Conservation (phyloP, 768 basidiomycete species). For the Boletus tomentosulus region DNA sequence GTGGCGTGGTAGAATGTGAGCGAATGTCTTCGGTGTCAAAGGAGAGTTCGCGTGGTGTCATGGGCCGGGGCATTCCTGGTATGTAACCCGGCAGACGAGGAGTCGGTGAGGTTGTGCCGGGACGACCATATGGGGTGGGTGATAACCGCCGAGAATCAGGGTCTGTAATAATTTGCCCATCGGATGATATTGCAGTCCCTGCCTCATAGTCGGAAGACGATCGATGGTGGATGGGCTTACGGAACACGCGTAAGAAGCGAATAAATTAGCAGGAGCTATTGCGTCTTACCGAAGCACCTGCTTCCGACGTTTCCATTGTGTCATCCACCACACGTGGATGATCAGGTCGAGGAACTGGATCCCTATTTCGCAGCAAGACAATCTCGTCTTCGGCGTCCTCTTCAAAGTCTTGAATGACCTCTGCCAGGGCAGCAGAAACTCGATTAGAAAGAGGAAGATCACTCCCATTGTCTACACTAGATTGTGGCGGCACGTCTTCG, state of each 20-base stretch:
- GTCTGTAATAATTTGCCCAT: slow-evolving; percentile 47
- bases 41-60: slow-evolving; percentile 75
- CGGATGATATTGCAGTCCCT: slow-evolving; percentile 68
- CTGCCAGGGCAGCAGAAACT: slow-evolving; percentile 70
- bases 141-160: slow-evolving; percentile 52
- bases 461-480: slow-evolving; percentile 10
- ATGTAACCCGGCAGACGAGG: slow-evolving; percentile 76
- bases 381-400: slow-evolving; percentile 74
- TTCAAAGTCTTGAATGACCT: slow-evolving; percentile 75
- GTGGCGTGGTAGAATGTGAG: slow-evolving; percentile 68
- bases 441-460: slow-evolving; percentile 39
- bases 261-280: slow-evolving; percentile 5
- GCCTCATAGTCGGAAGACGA: slow-evolving; percentile 48
- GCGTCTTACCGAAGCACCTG: slow-evolving; percentile 24
- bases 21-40: slow-evolving; percentile 69
- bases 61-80: slow-evolving; percentile 86
- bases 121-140: slow-evolving; percentile 52
- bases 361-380: slow-evolving; percentile 61
- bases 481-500: slow-evolving; percentile 24
- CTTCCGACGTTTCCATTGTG: slow-evolving; percentile 15
- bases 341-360: slow-evolving; percentile 40
- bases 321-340: slow-evolving; percentile 19
- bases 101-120: slow-evolving; percentile 46
- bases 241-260: slow-evolving; percentile 17
- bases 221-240: slow-evolving; percentile 26